Conservation (phyloP, 257 asterid species). For the Linaria vulgaris region DNA sequence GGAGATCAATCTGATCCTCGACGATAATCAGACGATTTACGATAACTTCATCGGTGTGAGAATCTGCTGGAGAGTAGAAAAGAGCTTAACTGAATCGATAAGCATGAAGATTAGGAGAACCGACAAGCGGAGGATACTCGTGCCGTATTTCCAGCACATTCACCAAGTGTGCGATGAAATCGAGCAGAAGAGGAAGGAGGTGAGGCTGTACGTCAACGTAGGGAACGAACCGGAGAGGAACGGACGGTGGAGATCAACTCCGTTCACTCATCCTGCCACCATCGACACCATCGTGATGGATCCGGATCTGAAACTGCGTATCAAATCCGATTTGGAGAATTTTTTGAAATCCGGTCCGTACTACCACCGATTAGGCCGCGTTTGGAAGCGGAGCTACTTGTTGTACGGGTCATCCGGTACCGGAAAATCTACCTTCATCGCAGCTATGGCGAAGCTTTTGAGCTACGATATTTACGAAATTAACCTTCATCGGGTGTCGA, state of each 20-base stretch:
- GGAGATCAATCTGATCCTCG: conserved; percentile 69
- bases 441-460: conserved; percentile 74
- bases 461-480: conserved; percentile 76
- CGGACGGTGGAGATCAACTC: conserved; percentile 75
- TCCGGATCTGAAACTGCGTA: conserved; percentile 69
- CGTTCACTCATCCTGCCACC: conserved; percentile 83
- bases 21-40: conserved; percentile 47
- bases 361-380: conserved; percentile 77
- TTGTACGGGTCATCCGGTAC: conserved; percentile 83
- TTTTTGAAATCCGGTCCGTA: conserved; percentile 75
- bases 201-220: conserved; percentile 57
- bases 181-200: conserved; percentile 68
- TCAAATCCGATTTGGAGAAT: conserved; percentile 70
- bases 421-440: conserved; percentile 77
- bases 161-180: conserved; percentile 67
- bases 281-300: conserved; percentile 87
- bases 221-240: conserved; percentile 45
- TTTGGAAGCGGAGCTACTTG: conserved; percentile 90
- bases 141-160: conserved; percentile 68
- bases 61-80: conserved; percentile 58
- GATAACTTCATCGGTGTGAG: conserved; percentile 79
- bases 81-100: conserved; percentile 36
- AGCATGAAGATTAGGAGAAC: conserved; percentile 59
- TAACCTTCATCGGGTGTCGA: conserved; percentile 55
- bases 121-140: conserved; percentile 70